Evolutionary conservation across 176 grass and related monocot species (phyloP).

Genomic region (Aegilops speltoides): DNA sequence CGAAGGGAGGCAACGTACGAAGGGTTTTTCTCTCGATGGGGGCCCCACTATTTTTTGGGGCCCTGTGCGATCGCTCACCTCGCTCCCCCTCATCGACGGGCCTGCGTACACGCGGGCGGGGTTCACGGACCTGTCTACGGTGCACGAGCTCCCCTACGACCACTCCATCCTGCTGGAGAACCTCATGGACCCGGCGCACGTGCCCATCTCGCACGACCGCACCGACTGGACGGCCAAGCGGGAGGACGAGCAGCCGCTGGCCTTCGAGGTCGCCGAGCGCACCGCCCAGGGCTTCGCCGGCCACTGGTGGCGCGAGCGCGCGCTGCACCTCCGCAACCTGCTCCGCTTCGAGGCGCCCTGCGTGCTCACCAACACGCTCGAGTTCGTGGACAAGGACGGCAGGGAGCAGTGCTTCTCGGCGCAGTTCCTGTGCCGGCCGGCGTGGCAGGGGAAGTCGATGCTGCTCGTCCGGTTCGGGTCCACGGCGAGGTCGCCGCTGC

Average conservation of each 20-base stretch:
- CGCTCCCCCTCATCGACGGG: no score
- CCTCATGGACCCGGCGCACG: slow-evolving; percentile 95
- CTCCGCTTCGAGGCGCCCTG: slow-evolving; percentile 80
- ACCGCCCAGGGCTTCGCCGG: slow-evolving; percentile 66
- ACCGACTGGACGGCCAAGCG: slow-evolving; percentile 91
- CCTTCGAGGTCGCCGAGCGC: slow-evolving; percentile 79
- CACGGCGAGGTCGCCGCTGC: slow-evolving; percentile 25
- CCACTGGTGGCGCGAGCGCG: slow-evolving; percentile 40
- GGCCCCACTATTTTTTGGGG: no score
- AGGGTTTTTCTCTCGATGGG: no score
- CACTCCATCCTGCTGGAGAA: slow-evolving; percentile 98
- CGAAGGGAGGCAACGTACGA: no score
- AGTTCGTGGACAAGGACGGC: slow-evolving; percentile 59
- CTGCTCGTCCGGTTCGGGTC: slow-evolving; percentile 71
- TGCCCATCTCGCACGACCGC: slow-evolving; percentile 96
- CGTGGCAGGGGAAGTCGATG: slow-evolving; percentile 82
- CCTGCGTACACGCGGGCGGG: slow-evolving; percentile 51
- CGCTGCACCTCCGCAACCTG: slow-evolving; percentile 51
- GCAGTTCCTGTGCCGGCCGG: slow-evolving; percentile 77
- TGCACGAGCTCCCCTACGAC: slow-evolving; percentile 94
- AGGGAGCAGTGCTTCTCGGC: slow-evolving; percentile 58
- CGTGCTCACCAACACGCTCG: slow-evolving; percentile 67
- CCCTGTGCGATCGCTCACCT: no score
- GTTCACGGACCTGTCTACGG: slow-evolving; percentile 70
- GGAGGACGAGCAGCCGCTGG: slow-evolving; percentile 82